Evolutionary conservation across 2,329 filamentous ascomycete genomes (phyloP), one percentile per base, ranked within the genome.

Genomic region (Stenocarpella maydis): DNA sequence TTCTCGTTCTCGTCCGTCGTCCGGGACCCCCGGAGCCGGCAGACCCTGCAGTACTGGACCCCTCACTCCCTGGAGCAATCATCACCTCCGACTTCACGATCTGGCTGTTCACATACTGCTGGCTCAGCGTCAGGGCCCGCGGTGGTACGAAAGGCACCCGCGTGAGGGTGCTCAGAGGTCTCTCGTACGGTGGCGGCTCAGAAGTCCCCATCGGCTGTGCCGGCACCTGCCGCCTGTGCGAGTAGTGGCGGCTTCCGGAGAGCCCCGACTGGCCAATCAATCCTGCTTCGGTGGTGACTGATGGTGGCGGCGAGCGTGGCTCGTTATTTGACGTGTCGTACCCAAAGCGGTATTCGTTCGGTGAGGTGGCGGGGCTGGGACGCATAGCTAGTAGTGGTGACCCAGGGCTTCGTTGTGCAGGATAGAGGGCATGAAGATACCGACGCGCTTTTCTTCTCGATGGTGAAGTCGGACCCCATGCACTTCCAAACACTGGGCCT

Each of bases 381-480:
- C 54, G 67, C 34, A 66, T 41, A 8, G 17, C 19, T 17, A 55
- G 26, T 6, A 53, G 26, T 14, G 55, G 63, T 24, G 63, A 63
- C 4, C 52, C 54, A 8, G 61, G 53, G n/a, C 68, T 41, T 14
- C 54, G 54, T 8, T 69, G 47, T 15, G 63, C 28, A 2, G 61
- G 55, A 52, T 49, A 37, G 8, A 66, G 49, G 34, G 28, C 14
- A 28, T 26, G 31, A 12, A 64, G 55, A 17, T 67, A 34, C 17
- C 47, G 54, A 5, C 63, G 50, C 2, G 67, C 60, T 24, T 58
- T 64, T 9, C 52, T 50, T 21, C n/a, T 65, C 19, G 49, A 69
- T 15, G 81, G 78, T 2, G 80, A 80, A 2, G 81, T 83, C 17
- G 77, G 72, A n/a, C 75, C 74, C 82, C 83, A 84, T 5, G 80